phyloP scores from a whole-genome alignment of 2,329 filamentous ascomycete species.

The Colletotrichum sp. region DNA sequence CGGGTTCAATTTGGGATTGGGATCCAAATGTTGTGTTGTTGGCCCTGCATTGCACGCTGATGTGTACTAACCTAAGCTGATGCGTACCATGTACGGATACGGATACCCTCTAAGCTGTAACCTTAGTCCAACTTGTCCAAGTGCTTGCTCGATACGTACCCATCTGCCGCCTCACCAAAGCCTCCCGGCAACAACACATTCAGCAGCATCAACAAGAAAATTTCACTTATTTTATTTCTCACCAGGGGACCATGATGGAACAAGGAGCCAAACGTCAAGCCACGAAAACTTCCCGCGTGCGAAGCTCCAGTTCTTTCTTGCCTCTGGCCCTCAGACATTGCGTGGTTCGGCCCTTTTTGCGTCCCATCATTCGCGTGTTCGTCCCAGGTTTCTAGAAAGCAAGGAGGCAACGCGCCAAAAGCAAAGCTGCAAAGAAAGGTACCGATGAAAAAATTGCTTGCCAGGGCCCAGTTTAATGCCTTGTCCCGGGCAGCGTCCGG shows the following conservation, averaged over 20 bases:
- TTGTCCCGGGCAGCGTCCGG: constrained; percentile 18
- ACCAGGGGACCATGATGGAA: neutral
- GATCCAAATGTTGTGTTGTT: neutral
- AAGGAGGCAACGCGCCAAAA: neutral
- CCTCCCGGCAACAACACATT: neutral
- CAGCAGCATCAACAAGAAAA: neutral
- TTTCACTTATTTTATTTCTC: neutral
- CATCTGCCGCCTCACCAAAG: neutral
- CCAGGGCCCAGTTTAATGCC: constrained; percentile 18
- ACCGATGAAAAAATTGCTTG: constrained; percentile 6
- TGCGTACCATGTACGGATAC: neutral
- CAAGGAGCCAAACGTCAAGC: neutral
- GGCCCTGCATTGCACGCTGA: neutral
- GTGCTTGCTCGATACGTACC: neutral
- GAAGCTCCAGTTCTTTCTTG: constrained; percentile 12
- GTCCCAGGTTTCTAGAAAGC: neutral
- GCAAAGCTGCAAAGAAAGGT: neutral
- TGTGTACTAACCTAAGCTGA: no score
- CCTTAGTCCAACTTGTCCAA: neutral
- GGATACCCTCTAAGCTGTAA: neutral
- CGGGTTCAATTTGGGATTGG: neutral
- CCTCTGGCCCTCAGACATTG: neutral
- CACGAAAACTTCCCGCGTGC: constrained; percentile 8
- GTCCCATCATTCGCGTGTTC: neutral
- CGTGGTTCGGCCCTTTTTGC: constrained; percentile 14